These are phyloP conservation scores for Lignosus rhinocerotis DNA, from an alignment of 1,284 basidiomycete species.

Conservation along the genomic window DNA sequence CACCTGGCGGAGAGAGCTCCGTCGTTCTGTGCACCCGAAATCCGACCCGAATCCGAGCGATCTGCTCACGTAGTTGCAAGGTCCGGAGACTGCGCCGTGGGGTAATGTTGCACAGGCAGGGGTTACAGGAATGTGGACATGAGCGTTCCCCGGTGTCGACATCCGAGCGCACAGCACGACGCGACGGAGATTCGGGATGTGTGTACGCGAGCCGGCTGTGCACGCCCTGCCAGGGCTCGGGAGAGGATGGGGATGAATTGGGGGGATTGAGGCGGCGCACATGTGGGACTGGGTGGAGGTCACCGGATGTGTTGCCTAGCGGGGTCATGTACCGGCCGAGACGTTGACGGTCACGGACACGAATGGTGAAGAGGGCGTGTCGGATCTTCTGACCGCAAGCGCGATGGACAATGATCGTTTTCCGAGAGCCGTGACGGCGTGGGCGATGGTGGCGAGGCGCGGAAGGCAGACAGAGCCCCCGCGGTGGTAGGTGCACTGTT, in stretches of 20 bases:
- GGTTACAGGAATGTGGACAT: not conserved
- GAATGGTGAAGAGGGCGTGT: conserved; percentile 2
- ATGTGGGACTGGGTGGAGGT: conserved; percentile 14
- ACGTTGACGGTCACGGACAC: conserved; percentile 1
- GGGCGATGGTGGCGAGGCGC: not conserved
- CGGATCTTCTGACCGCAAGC: conserved; percentile 21
- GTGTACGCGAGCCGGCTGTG: not conserved
- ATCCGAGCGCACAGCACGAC: not conserved
- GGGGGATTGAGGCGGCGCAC: not conserved
- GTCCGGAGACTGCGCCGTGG: not conserved
- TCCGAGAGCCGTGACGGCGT: conserved; percentile 1
- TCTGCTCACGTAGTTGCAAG: not conserved
- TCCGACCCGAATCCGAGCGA: not conserved
- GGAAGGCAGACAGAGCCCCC: not conserved
- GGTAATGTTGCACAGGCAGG: not conserved
- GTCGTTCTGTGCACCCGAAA: not conserved
- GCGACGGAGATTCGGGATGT: not conserved
- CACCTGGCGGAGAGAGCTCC: conserved; percentile 4
- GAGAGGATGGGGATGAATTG: not conserved
- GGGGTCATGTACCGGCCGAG: conserved; percentile 19
- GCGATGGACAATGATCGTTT: conserved; percentile 5
- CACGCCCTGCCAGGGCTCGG: not conserved
- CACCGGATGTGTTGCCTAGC: conserved; percentile 14
- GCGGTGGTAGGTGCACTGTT: not conserved
- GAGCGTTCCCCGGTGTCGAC: not conserved